Evolutionary conservation across 768 basidiomycete genomes (phyloP).

Genomic region (Termitomyces heimii): DNA sequence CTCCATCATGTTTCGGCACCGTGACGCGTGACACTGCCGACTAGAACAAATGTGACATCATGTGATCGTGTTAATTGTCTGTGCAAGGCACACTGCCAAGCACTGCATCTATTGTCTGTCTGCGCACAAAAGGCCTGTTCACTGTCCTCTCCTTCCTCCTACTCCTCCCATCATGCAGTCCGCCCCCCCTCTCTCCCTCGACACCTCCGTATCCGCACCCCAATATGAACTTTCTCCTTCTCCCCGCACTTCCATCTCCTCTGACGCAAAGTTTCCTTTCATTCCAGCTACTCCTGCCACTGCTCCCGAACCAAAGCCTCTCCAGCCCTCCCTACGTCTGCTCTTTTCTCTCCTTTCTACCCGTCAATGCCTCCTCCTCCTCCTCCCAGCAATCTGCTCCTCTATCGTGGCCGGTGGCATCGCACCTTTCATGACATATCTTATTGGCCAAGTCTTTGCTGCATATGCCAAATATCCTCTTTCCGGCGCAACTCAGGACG

Average conservation of each 20-base stretch:
- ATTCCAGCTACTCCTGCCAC: not conserved
- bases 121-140: not conserved
- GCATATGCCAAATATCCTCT: conserved; percentile 56
- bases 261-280: conserved; percentile 9
- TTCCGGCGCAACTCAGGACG: conserved; percentile 24
- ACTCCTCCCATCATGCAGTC: conserved; percentile 16
- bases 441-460: conserved; percentile 74
- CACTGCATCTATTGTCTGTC: conserved; percentile 3
- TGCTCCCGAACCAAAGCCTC: conserved; percentile 1
- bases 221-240: conserved; percentile 13
- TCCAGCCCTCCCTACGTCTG: conserved; percentile 21
- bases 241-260: conserved; percentile 13
- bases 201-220: conserved; percentile 1
- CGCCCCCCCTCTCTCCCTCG: conserved; percentile 15
- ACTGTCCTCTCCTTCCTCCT: conserved; percentile 3
- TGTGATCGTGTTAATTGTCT: conserved; percentile 5
- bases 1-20: conserved; percentile 15
- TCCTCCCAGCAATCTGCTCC: conserved; percentile 59
- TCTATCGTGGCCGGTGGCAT: conserved; percentile 66
- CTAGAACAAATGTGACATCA: not conserved
- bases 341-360: conserved; percentile 64
- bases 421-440: conserved; percentile 82
- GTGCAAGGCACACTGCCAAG: not conserved
- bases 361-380: conserved; percentile 48
- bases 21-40: not conserved